phyloP scores from a whole-genome alignment of 1,284 basidiomycete genomes.

The Pholiota adiposa region DNA sequence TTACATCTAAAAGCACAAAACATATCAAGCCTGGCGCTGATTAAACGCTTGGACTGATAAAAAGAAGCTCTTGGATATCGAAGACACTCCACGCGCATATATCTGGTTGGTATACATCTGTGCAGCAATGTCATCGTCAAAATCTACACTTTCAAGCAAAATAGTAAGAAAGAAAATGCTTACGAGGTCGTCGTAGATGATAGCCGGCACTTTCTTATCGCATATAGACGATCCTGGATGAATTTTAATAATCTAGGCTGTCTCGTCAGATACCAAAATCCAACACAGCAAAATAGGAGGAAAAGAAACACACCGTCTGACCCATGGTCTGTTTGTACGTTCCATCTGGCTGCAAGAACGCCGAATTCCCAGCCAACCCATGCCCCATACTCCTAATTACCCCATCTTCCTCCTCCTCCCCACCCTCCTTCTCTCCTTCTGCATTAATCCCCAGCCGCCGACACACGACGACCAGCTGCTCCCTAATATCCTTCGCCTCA shows the following conservation, averaged over 20 bases:
- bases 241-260: constrained; percentile 76
- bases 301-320: constrained; percentile 60
- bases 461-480: constrained; percentile 79
- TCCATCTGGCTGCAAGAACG: constrained; percentile 82
- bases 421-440: constrained; percentile 32
- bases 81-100: constrained; percentile 87
- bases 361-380: constrained; percentile 83
- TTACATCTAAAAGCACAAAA: too few species aligned
- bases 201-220: constrained; percentile 81
- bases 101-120: constrained; percentile 85
- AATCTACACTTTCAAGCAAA: not conserved
- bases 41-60: constrained; percentile 25
- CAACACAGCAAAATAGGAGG: not conserved
- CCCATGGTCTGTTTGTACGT: constrained; percentile 86
- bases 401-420: constrained; percentile 54
- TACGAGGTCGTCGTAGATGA: constrained; percentile 92
- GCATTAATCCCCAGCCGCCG: constrained; percentile 65
- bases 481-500: constrained; percentile 84
- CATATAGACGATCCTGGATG: constrained; percentile 84
- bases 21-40: constrained; percentile 25
- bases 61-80: constrained; percentile 62
- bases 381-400: constrained; percentile 71
- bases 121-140: constrained; percentile 9
- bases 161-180: constrained; percentile 31
- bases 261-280: not conserved